Evolutionary conservation across 768 basidiomycete species (phyloP).

Genomic region (Boletellus emodensis): DNA sequence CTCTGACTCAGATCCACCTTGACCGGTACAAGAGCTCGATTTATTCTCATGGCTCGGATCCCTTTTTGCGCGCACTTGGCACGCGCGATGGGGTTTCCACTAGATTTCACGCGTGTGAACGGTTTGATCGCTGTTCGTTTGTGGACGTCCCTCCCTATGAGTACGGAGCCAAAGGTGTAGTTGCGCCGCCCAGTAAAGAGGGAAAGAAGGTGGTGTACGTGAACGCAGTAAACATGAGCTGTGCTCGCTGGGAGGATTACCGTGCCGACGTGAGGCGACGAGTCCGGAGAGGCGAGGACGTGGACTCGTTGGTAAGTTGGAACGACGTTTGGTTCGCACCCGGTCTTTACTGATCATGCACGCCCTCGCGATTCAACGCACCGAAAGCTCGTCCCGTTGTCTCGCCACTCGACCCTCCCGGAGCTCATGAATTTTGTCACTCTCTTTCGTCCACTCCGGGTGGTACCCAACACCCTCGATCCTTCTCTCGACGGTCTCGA

Average conservation of each 20-base stretch:
- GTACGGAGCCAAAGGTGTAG: constrained; percentile 3
- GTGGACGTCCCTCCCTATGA: constrained; percentile 42
- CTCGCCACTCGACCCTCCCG: constrained; percentile 82
- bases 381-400: constrained; percentile 71
- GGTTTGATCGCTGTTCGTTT: constrained; percentile 66
- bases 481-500: constrained; percentile 54
- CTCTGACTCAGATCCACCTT: constrained; percentile 65
- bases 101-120: constrained; percentile 93
- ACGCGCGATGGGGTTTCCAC: constrained; percentile 59
- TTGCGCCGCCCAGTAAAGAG: constrained; percentile 35
- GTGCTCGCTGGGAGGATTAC: constrained; percentile 51
- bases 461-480: constrained; percentile 78
- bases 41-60: constrained; percentile 55
- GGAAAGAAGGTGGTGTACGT: constrained; percentile 72
- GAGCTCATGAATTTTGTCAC: constrained; percentile 80
- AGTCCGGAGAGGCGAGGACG: constrained; percentile 41
- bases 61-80: constrained; percentile 55
- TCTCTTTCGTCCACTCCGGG: constrained; percentile 70
- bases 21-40: constrained; percentile 83
- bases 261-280: constrained; percentile 36
- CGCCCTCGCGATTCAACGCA: neutral
- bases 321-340: neutral
- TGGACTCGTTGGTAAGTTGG: constrained; percentile 60
- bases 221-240: constrained; percentile 76
- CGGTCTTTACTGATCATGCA: neutral